A percentile compares a stretch with the other conserved stretches of the same genome.
These are phyloP conservation scores for Leptomonas seymouri DNA, from an alignment of 208 protist genomes.

Conservation along the genomic window DNA sequence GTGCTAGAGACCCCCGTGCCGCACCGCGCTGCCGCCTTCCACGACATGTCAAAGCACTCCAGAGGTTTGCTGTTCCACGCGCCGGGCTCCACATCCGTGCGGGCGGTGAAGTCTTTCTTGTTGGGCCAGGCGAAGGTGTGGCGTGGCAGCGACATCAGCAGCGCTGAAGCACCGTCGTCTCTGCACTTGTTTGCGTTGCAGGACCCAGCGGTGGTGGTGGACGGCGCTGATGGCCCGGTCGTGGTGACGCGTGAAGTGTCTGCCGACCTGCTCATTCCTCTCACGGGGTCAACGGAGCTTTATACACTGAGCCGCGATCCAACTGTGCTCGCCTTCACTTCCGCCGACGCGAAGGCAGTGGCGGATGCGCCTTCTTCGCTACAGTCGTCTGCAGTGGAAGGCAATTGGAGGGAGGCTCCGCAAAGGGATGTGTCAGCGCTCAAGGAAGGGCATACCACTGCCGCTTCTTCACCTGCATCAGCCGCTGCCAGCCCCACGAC, in stretches of 20 bases:
- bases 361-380: not conserved
- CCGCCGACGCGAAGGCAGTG: not conserved
- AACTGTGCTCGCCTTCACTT: not conserved
- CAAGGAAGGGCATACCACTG: not conserved
- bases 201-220: not conserved
- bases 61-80: slow-evolving; percentile 18
- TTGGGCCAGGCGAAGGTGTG: not conserved
- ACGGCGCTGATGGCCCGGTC: slow-evolving; percentile 1
- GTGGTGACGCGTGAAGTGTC: slow-evolving; percentile 12
- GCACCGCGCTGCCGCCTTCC: slow-evolving; percentile 8
- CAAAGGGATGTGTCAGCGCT: no score
- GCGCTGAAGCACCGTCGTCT: not conserved
- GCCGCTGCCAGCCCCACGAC: not conserved
- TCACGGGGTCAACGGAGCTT: not conserved
- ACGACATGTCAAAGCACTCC: not conserved
- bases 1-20: slow-evolving; percentile 14
- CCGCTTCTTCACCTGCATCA: not conserved
- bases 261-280: slow-evolving; percentile 9
- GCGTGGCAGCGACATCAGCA: not conserved
- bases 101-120: slow-evolving; percentile 12
- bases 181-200: slow-evolving; percentile 24
- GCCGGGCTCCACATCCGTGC: slow-evolving; percentile 8
- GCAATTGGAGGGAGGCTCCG: no score
- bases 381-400: no score
- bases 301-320: not conserved